Conservation (phyloP, 306 rosid genomes). For the Fragaria nilgerrensis region DNA sequence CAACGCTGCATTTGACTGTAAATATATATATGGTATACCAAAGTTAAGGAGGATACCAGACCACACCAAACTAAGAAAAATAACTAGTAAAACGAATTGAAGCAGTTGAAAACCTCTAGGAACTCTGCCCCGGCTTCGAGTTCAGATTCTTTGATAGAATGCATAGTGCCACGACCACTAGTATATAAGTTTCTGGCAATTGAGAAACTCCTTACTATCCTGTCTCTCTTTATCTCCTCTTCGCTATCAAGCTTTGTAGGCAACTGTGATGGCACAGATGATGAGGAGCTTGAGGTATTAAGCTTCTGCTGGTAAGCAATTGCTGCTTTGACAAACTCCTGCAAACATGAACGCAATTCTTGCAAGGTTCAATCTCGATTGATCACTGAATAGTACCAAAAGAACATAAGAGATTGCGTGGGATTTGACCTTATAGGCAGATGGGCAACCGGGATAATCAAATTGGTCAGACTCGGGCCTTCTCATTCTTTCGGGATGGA, state of each 20-base stretch:
- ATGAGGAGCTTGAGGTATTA: slow-evolving; percentile 29
- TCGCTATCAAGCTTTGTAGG: slow-evolving; percentile 53
- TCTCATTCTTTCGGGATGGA: slow-evolving; percentile 94
- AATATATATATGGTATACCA: background rate
- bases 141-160: slow-evolving; percentile 55
- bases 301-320: slow-evolving; percentile 71
- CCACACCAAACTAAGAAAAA: background rate
- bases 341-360: background rate
- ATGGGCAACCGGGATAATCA: slow-evolving; percentile 87
- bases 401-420: too few relatives aligned
- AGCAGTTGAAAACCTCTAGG: slow-evolving; percentile 55
- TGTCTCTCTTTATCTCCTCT: slow-evolving; percentile 65
- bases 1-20: slow-evolving; percentile 84
- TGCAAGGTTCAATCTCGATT: background rate
- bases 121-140: slow-evolving; percentile 80
- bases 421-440: slow-evolving; percentile 65
- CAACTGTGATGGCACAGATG: slow-evolving; percentile 29
- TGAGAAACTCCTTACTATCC: slow-evolving; percentile 69
- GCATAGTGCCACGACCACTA: slow-evolving; percentile 32
- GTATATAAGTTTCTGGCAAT: slow-evolving; percentile 64
- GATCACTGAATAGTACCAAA: background rate
- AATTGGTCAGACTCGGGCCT: slow-evolving; percentile 68
- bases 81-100: background rate
- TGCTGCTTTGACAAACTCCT: slow-evolving; percentile 94
- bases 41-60: background rate